A percentile compares a stretch with the other conserved stretches of the same genome.
phyloP scores from a whole-genome alignment of 192 early-diverging fungal species.

The Lobosporangium transversale region DNA sequence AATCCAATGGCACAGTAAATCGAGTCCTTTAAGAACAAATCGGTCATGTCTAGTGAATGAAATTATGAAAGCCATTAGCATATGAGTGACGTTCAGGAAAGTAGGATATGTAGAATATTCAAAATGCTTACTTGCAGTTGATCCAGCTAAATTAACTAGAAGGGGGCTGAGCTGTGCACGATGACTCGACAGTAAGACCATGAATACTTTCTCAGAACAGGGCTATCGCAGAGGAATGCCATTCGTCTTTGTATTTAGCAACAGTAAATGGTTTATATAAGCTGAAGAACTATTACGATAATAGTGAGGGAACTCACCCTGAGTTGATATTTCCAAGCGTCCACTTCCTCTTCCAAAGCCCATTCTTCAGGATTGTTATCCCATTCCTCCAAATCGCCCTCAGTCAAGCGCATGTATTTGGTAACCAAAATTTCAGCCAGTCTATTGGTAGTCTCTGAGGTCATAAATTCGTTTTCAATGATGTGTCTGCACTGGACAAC shows the following conservation, averaged over 20 bases:
- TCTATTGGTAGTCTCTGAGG: conserved; percentile 69
- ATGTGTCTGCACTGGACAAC: conserved; percentile 61
- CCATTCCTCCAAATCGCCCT: conserved; percentile 81
- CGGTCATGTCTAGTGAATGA: conserved; percentile 39
- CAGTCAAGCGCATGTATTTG: conserved; percentile 75
- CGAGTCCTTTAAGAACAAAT: conserved; percentile 77
- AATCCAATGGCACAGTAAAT: conserved; percentile 84
- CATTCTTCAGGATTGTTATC: conserved; percentile 87
- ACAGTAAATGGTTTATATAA: too few relatives aligned
- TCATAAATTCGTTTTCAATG: conserved; percentile 74
- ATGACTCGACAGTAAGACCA: conserved; percentile 78
- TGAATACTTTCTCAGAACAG: conserved; percentile 86
- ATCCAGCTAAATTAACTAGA: conserved; percentile 68
- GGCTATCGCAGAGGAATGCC: conserved; percentile 53
- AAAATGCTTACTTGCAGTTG: conserved; percentile 61
- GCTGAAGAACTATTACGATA: too few relatives aligned
- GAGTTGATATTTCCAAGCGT: conserved; percentile 87
- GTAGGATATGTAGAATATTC: too few relatives aligned
- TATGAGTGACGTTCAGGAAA: too few relatives aligned
- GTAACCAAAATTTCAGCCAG: conserved; percentile 79
- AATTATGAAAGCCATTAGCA: too few relatives aligned
- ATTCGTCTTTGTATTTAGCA: not conserved
- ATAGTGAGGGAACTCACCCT: conserved; percentile 58
- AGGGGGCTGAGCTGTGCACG: conserved; percentile 68
- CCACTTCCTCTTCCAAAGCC: conserved; percentile 80